Evolutionary conservation across 257 asterid species (phyloP), one percentile per base, ranked within the genome.

Genomic region (Cynanchum wilfordii): DNA sequence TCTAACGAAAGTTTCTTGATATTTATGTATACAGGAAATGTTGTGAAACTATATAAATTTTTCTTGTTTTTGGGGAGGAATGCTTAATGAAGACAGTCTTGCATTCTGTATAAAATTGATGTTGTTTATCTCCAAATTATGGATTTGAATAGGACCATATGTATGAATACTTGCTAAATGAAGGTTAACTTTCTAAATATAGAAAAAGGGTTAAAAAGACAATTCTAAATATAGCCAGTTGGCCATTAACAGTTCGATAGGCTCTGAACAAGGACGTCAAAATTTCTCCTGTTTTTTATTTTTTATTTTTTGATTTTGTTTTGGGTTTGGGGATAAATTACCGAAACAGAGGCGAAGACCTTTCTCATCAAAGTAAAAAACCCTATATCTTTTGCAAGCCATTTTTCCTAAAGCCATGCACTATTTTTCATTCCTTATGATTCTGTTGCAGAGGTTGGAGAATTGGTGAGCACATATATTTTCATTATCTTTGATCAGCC

Each of bases 211-310:
- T 33, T 33, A 42, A 42, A 42, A 42, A 29, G 27, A 57, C 4
- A 22, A 22, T 57, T 24, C 64, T n/a, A 68, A 59, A 56, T 27
- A 20, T 56, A 36, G 70, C 70, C 79, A 76, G 27, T 38, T 62
- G 75, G 75, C 68, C 17, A 13, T 66, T 25, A 42, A n/a, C 45
- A n/a, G 38, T 55, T 65, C 19, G 67, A 16, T 60, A 30, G n/a
- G 44, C 22, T 27, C 40, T 30, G 22, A 60, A 60, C 24, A 30
- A 60, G 45, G 19, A 16, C 5, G 4, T 25, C 8, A 58, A 17
- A 52, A 19, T 4, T 52, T 17, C 25, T 8, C 58, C 58, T 17
- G 25, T 2, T 25, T 27, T 10, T 13, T 24, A 19, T 29, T 62
- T 33, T 22, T 62, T 38, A 0, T 38, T 38, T 38, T 38, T 38